Percentiles rank a stretch among this genome's conserved stretches.
phyloP scores from a whole-genome alignment of 208 protist species.

The Trypanosoma cruzi region DNA sequence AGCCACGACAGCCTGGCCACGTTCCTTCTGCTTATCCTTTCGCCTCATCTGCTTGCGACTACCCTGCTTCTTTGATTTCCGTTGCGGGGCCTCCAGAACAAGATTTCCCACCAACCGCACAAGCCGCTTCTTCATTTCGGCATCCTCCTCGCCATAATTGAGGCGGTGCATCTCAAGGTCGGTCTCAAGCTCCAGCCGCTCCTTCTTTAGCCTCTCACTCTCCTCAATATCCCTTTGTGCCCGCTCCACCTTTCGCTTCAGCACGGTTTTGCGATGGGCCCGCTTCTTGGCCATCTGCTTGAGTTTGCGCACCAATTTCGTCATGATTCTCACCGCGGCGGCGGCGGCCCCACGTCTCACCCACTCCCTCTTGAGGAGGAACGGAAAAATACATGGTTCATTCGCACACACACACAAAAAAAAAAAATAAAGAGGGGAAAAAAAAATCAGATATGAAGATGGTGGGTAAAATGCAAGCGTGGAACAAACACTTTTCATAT shows the following conservation, averaged over 20 bases:
- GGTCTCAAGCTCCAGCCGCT: slow-evolving; percentile 54
- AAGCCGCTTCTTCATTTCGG: slow-evolving; percentile 30
- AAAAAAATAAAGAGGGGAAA: slow-evolving; percentile 5
- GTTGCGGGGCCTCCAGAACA: slow-evolving; percentile 56
- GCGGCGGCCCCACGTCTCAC: neutral
- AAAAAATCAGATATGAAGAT: slow-evolving; percentile 3
- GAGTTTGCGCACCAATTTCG: slow-evolving; percentile 87
- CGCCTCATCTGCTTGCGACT: slow-evolving; percentile 75
- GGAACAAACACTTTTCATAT: neutral
- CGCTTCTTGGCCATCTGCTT: slow-evolving; percentile 91
- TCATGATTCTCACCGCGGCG: slow-evolving; percentile 43
- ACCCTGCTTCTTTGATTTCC: slow-evolving; percentile 73
- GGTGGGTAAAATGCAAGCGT: too few species aligned
- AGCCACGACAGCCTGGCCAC: slow-evolving; percentile 55
- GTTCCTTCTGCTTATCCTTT: slow-evolving; percentile 58
- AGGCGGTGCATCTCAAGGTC: slow-evolving; percentile 68
- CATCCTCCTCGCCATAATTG: slow-evolving; percentile 23
- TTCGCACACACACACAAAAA: neutral
- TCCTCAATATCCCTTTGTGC: slow-evolving; percentile 56
- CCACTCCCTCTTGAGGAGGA: neutral
- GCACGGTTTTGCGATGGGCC: slow-evolving; percentile 84
- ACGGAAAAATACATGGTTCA: neutral
- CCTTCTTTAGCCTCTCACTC: slow-evolving; percentile 34
- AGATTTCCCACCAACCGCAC: slow-evolving; percentile 65
- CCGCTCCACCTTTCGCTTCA: slow-evolving; percentile 80